These are phyloP conservation scores for Potentilla sterilis DNA, from an alignment of 306 rosid genomes.

Conservation along the genomic window DNA sequence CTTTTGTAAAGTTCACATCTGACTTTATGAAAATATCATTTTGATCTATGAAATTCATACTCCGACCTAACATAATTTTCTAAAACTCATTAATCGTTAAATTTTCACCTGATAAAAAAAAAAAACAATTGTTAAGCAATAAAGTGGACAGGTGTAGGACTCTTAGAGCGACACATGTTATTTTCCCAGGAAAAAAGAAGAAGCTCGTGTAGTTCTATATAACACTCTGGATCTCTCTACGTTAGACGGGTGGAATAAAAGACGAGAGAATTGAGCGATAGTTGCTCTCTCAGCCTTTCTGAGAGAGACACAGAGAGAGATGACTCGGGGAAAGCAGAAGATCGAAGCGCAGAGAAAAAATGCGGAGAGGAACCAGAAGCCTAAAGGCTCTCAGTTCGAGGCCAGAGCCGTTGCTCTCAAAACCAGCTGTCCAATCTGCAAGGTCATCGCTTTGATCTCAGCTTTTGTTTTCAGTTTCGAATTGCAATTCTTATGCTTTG, in stretches of 20 bases:
- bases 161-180: too few relatives aligned
- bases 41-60: too few relatives aligned
- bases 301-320: slow-evolving; percentile 6
- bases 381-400: slow-evolving; percentile 81
- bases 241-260: background rate
- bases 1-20: too few relatives aligned
- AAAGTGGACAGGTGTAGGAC: too few relatives aligned
- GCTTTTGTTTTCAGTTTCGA: background rate
- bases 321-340: slow-evolving; percentile 98
- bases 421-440: slow-evolving; percentile 79
- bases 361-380: slow-evolving; percentile 80
- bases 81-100: too few relatives aligned
- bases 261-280: background rate
- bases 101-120: too few relatives aligned
- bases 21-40: too few relatives aligned
- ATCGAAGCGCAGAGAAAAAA: slow-evolving; percentile 87
- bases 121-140: too few relatives aligned
- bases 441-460: slow-evolving; percentile 38
- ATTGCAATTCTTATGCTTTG: background rate
- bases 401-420: slow-evolving; percentile 91
- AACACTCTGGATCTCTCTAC: too few relatives aligned
- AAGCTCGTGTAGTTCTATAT: too few relatives aligned
- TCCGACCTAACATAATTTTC: too few relatives aligned
- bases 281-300: background rate
- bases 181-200: too few relatives aligned